Evolutionary conservation across 108 stramenopile species (phyloP), one percentile per base, ranked within the genome.

Genomic region (Cyclotella choctawhatcheeana): DNA sequence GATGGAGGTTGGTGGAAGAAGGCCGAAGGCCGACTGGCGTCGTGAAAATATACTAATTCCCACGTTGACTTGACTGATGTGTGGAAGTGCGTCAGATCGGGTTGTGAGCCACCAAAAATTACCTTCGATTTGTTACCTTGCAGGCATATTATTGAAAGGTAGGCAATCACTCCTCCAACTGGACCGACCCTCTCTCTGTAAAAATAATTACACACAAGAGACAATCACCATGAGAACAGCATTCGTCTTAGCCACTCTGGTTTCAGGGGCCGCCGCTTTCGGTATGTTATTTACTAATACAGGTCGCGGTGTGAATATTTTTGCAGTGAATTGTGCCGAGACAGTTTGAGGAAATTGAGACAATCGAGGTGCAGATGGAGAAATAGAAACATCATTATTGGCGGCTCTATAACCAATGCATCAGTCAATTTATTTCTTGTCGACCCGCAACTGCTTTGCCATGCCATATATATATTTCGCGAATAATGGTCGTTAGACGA

Each of bases 141-240:
- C n/a, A 10, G 18, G 8, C 47, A n/a, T n/a, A n/a, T 48, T n/a
- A 12, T 6, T 48, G 47, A 40, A 40, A 40, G 47, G 47, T 48
- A 48, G 17, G 47, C 16, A 4, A n/a, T 8, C 47, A 4, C 47
- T 48, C 4, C 47, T n/a, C n/a, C 47, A 48, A 17, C 47, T 4
- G 16, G 4, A 17, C 47, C 47, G 4, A 8, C 47, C 8, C 16
- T 26, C 2, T 37, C 63, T n/a, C 37, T 20, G 12, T 35, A 17
- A n/a, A n/a, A n/a, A n/a, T n/a, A 17, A 50, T 14, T 24, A 40
- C 4, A 50, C 22, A n/a, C 10, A 33, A 40, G 18, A 35, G 6
- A 33, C 48, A 60, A 92, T 61, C 60, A 92, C 72, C 64, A 92
- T 89, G 88, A 89, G 82, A 83, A 78, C 76, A 64, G 51, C 63